Base-by-base conservation (phyloP, 1,284 basidiomycete genomes). In the Hortiboletus rubellus region DNA sequence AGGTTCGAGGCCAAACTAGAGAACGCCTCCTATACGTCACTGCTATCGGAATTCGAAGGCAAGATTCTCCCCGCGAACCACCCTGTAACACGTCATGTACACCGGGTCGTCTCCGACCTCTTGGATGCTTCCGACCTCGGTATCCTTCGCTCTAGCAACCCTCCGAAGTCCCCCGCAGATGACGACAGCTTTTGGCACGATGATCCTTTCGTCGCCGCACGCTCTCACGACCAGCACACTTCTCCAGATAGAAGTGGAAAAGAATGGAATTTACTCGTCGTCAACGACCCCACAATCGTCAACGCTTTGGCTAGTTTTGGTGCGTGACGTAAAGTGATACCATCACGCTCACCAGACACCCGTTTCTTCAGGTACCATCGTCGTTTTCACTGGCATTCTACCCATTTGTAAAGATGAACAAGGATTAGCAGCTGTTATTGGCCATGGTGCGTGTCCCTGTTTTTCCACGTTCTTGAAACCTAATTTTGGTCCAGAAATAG, bases 301-400 rank as follows among this genome's bases (percentile, higher is more conserved):
- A 96, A 97, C 70, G 94, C 95, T 0, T 85, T 90, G 70, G 92
- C 91, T 5, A 74, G 82, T 3, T 91, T 89, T 40, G 90, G 90
- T 86, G 52, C 51, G 78, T 62, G n/a, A 50, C 38, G 12, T 22
- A n/a, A 33, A 6, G 3, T 11, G 12, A 2, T 4, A 7, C 14
- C 2, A 10, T 47, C 27, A n/a, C 27, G 10, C 36, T 11, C 46
- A 12, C 27, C 18, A 41, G 51, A 46, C 5, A 34, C 46, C 43
- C 34, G 36, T 42, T 50, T 38, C 45, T 43, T 40, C 60, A 79
- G 86, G 87, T 5, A 85, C 85, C 62, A 89, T 97, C 61, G 84
- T 96, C 50, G 91, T 98, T 3, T 97, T 93, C 65, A 94, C 91
- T 0, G 95, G 95, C 0, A 93, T 98, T 50, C 72, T 98, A 9